Conservation (phyloP, 768 basidiomycete genomes). For the Sarcomyxa edulis region DNA sequence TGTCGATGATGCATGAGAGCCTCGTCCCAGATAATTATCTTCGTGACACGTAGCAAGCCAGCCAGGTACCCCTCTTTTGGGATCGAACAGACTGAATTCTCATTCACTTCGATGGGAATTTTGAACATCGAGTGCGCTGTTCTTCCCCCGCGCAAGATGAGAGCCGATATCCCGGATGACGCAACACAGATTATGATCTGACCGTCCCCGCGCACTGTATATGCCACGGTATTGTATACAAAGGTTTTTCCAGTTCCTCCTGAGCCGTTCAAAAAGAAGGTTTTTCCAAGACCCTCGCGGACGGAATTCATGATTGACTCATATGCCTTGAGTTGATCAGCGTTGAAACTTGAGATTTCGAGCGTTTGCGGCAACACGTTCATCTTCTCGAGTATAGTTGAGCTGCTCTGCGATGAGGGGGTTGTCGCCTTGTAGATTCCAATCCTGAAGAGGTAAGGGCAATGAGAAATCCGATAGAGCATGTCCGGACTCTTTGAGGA, state of each 20-base stretch:
- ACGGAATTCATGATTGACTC: constrained; percentile 22
- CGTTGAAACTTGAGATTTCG: constrained; percentile 18
- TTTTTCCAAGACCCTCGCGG: constrained; percentile 7
- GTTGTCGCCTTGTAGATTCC: constrained; percentile 18
- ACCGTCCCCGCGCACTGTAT: constrained; percentile 16
- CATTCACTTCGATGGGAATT: constrained; percentile 29
- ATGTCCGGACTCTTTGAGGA: constrained; percentile 17
- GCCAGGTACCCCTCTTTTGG: constrained; percentile 16
- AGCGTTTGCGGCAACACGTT: constrained; percentile 6
- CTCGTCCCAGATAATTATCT: constrained; percentile 35
- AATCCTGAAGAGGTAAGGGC: constrained; percentile 21
- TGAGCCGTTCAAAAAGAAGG: constrained; percentile 37
- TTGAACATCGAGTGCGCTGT: constrained; percentile 47
- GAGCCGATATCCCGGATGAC: constrained; percentile 42
- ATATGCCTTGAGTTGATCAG: constrained; percentile 24
- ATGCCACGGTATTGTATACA: constrained; percentile 30
- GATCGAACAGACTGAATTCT: constrained; percentile 18
- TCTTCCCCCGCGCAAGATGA: constrained; percentile 36
- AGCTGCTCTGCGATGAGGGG: constrained; percentile 26
- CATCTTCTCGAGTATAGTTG: constrained; percentile 19
- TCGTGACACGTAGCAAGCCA: constrained; percentile 19
- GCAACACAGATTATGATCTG: constrained; percentile 41
- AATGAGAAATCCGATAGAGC: constrained; percentile 20
- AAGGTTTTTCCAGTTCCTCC: constrained; percentile 44
- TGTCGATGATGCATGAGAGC: constrained; percentile 25